These are phyloP conservation scores for Solanum hybrid DNA, from an alignment of 305 asterid genomes.

Conservation along the genomic window DNA sequence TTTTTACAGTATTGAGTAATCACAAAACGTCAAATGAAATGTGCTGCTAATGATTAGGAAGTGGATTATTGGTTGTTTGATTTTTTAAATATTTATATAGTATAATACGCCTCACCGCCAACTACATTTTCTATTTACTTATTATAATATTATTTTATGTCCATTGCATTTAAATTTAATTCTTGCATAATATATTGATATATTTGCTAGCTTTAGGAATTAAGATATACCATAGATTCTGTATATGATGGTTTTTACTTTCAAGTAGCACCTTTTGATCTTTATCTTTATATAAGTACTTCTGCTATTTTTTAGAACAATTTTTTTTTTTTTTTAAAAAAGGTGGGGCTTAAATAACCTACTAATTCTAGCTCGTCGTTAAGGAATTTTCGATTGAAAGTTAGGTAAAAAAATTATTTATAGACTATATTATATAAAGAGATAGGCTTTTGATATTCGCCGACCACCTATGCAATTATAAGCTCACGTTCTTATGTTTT, in stretches of 20 bases:
- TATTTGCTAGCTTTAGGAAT: not conserved
- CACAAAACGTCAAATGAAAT: not conserved
- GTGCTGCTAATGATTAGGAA: constrained; percentile 1
- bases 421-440: not conserved
- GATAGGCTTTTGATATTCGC: not conserved
- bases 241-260: not conserved
- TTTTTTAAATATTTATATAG: not conserved
- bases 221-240: not conserved
- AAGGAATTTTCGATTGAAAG: not conserved
- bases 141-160: not conserved
- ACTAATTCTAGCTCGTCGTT: not conserved
- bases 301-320: not conserved
- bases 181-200: not conserved
- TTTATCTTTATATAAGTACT: not conserved
- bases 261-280: not conserved
- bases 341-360: not conserved
- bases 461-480: not conserved
- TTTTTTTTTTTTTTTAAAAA: not conserved
- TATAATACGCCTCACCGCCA: not conserved
- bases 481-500: not conserved
- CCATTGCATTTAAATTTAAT: not conserved
- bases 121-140: not conserved
- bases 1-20: not conserved
- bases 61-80: not conserved
- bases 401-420: not conserved